Evolutionary conservation across 441 rosid genomes (phyloP).

Genomic region (Metrosideros polymorpha): DNA sequence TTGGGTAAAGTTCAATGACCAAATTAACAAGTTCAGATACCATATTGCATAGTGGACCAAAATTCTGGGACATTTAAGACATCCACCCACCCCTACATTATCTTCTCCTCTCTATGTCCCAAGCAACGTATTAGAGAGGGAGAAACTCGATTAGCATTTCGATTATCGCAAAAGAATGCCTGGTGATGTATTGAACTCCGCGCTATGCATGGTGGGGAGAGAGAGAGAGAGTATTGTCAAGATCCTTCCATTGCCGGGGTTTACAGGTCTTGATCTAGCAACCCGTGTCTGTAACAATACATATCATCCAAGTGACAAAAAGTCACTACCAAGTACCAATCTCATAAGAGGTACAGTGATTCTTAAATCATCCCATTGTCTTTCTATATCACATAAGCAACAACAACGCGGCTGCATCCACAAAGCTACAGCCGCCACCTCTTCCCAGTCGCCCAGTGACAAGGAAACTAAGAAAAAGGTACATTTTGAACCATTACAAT

Average conservation of each 20-base stretch:
- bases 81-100: too few species aligned
- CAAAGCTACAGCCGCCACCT: neutral
- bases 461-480: neutral
- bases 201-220: too few species aligned
- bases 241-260: neutral
- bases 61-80: too few species aligned
- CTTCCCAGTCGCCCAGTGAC: neutral
- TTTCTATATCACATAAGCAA: neutral
- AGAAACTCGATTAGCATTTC: too few species aligned
- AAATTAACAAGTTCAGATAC: too few species aligned
- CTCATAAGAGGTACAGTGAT: neutral
- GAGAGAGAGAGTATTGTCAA: neutral
- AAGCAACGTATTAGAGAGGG: too few species aligned
- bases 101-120: too few species aligned
- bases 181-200: too few species aligned
- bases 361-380: neutral
- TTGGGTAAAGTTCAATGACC: too few species aligned
- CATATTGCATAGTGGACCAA: too few species aligned
- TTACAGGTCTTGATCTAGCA: neutral
- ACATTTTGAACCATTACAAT: neutral
- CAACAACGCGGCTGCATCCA: neutral
- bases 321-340: neutral
- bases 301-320: neutral
- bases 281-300: neutral
- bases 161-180: too few species aligned